These are phyloP conservation scores for Plantago elongata DNA, from an alignment of 257 asterid species.

Conservation along the genomic window DNA sequence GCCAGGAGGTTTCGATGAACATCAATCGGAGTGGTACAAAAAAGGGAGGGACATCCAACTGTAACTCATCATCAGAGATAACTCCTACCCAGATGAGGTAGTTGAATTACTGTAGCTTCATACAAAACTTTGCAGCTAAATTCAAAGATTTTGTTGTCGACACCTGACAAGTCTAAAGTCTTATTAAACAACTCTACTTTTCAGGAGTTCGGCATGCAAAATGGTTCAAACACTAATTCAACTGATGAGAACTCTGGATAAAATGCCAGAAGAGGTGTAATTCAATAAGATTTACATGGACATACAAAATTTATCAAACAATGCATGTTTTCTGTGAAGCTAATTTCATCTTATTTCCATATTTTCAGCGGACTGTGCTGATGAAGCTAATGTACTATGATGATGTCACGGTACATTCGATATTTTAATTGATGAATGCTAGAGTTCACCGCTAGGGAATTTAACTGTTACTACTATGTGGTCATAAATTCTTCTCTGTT, in stretches of 20 bases:
- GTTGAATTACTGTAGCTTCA: constrained; percentile 10
- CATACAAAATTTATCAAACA: constrained; percentile 17
- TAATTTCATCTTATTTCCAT: constrained; percentile 14
- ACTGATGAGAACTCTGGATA: constrained; percentile 89
- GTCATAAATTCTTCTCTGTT: background rate
- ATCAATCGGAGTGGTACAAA: constrained; percentile 72
- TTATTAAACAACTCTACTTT: constrained; percentile 20
- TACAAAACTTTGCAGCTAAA: constrained; percentile 8
- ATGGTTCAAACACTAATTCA: constrained; percentile 84
- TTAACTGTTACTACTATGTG: background rate
- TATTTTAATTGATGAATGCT: constrained; percentile 13
- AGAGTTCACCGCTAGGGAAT: background rate
- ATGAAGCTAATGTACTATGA: constrained; percentile 92
- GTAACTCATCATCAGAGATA: constrained; percentile 60
- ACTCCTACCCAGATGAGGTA: constrained; percentile 94
- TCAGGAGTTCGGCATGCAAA: constrained; percentile 95
- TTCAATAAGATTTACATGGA: constrained; percentile 17
- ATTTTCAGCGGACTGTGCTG: constrained; percentile 81
- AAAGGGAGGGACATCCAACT: constrained; percentile 71
- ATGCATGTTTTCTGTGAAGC: constrained; percentile 13
- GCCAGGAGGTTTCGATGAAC: constrained; percentile 89
- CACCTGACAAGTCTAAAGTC: background rate
- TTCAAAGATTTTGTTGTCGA: constrained; percentile 6
- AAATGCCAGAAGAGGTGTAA: constrained; percentile 90
- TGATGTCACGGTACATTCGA: constrained; percentile 63